These are phyloP conservation scores for Cryphonectria naterciae DNA, from an alignment of 2,329 filamentous ascomycete genomes.

Conservation along the genomic window DNA sequence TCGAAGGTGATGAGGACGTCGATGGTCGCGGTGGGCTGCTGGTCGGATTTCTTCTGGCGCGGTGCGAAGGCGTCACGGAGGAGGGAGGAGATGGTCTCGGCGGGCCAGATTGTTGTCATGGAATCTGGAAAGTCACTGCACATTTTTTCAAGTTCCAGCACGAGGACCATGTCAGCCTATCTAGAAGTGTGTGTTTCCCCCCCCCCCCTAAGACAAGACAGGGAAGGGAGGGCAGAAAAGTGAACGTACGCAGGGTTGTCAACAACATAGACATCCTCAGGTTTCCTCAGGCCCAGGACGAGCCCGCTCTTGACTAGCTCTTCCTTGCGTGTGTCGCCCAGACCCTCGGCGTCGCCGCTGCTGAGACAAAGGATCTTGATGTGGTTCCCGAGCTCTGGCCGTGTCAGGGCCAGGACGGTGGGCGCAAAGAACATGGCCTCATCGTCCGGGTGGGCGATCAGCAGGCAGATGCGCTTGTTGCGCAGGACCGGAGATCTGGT, in stretches of 20 bases:
- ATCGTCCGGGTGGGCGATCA: conserved; percentile 97
- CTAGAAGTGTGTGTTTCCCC: neutral
- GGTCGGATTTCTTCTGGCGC: conserved; percentile 34
- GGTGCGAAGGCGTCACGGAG: conserved; percentile 77
- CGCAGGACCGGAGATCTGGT: conserved; percentile 67
- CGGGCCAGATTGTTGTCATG: conserved; percentile 80
- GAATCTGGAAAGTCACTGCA: conserved; percentile 78
- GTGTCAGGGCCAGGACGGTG: conserved; percentile 80
- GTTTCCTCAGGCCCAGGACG: conserved; percentile 71
- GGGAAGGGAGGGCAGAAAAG: neutral
- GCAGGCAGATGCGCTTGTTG: conserved; percentile 82
- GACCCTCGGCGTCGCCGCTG: conserved; percentile 83
- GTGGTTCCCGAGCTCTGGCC: conserved; percentile 80
- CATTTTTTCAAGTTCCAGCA: neutral
- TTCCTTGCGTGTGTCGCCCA: conserved; percentile 80
- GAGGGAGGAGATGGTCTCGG: conserved; percentile 69
- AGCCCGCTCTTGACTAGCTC: conserved; percentile 83
- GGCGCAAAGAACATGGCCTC: conserved; percentile 99
- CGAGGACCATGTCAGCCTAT: neutral
- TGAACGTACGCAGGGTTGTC: conserved; percentile 66
- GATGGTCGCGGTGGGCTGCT: conserved; percentile 58
- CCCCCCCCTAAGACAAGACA: neutral
- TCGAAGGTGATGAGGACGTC: conserved; percentile 93
- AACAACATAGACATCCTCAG: conserved; percentile 83
- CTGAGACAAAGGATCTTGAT: conserved; percentile 93